Evolutionary conservation across 2,329 filamentous ascomycete species (phyloP).

Genomic region (Phyllosticta citriasiana): DNA sequence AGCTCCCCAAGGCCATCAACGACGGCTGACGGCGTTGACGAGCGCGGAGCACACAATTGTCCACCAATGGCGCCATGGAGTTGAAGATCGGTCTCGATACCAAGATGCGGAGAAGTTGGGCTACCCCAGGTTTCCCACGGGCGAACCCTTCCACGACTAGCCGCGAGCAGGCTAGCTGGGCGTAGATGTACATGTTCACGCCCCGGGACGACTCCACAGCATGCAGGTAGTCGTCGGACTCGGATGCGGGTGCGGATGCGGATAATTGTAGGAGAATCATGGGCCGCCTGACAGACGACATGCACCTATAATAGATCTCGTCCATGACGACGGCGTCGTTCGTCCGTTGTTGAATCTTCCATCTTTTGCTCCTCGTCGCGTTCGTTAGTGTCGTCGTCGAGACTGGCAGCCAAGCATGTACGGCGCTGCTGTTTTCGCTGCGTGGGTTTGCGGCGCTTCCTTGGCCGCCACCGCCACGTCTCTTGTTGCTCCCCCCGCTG

Average conservation of each 20-base stretch:
- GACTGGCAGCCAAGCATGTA: not conserved
- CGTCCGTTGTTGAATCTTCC: not conserved
- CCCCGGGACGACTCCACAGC: not conserved
- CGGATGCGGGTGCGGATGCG: not conserved
- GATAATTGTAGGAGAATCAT: not conserved
- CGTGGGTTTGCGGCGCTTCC: not conserved
- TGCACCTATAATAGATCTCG: not conserved
- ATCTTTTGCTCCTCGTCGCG: not conserved
- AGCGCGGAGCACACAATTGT: not conserved
- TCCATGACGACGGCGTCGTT: not conserved
- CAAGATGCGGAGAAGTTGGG: not conserved
- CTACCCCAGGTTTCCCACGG: not conserved
- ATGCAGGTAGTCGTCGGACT: not conserved
- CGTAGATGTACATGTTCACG: not conserved
- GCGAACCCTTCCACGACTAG: not conserved
- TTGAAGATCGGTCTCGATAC: not conserved
- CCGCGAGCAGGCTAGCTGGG: not conserved
- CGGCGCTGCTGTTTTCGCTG: not conserved
- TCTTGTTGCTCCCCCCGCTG: not conserved
- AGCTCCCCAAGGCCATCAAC: not conserved
- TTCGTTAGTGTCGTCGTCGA: not conserved
- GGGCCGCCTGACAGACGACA: not conserved
- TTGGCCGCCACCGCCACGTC: slow-evolving; percentile 2
- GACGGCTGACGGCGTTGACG: not conserved
- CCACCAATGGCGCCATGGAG: not conserved